Conservation (phyloP, 805 yeast genomes). For the Tetrapisispora taiwanensis region DNA sequence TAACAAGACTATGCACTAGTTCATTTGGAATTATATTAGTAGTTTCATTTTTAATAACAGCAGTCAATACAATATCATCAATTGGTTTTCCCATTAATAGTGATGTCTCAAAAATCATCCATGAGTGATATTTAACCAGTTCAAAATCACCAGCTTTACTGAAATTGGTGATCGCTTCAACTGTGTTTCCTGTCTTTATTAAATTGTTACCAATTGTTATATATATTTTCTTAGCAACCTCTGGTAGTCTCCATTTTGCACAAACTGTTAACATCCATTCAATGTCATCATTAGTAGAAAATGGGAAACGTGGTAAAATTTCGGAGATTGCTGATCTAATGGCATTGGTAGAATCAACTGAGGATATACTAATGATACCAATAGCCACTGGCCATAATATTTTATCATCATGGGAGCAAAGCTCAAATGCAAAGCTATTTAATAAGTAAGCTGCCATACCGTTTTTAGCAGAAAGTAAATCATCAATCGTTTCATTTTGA, state of each 20-base stretch:
- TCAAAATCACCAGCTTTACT: slow-evolving; percentile 52
- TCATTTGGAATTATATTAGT: slow-evolving; percentile 20
- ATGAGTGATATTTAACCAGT: slow-evolving; percentile 38
- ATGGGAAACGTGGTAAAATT: slow-evolving; percentile 49
- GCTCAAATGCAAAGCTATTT: slow-evolving; percentile 23
- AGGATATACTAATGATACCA: slow-evolving; percentile 46
- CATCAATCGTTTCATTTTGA: slow-evolving; percentile 17
- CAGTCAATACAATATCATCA: slow-evolving; percentile 46
- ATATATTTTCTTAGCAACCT: slow-evolving; percentile 47
- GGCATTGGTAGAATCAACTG: slow-evolving; percentile 32
- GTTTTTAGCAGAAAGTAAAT: slow-evolving; percentile 26
- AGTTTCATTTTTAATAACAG: slow-evolving; percentile 34
- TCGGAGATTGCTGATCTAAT: slow-evolving; percentile 37
- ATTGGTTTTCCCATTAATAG: slow-evolving; percentile 43
- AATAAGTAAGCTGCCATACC: slow-evolving; percentile 38
- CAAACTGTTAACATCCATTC: slow-evolving; percentile 72
- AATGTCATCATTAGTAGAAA: slow-evolving; percentile 60
- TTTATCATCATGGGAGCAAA: slow-evolving; percentile 30
- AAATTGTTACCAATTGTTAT: slow-evolving; percentile 39
- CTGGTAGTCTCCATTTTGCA: slow-evolving; percentile 52
- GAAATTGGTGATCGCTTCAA: slow-evolving; percentile 56
- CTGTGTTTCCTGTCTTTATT: slow-evolving; percentile 43
- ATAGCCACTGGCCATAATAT: slow-evolving; percentile 56
- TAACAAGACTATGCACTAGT: slow-evolving; percentile 28
- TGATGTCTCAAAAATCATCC: slow-evolving; percentile 57